A percentile compares a stretch with the other conserved stretches of the same genome.
phyloP scores from a whole-genome alignment of 2,329 filamentous ascomycete genomes.

The Diplodia seriata region DNA sequence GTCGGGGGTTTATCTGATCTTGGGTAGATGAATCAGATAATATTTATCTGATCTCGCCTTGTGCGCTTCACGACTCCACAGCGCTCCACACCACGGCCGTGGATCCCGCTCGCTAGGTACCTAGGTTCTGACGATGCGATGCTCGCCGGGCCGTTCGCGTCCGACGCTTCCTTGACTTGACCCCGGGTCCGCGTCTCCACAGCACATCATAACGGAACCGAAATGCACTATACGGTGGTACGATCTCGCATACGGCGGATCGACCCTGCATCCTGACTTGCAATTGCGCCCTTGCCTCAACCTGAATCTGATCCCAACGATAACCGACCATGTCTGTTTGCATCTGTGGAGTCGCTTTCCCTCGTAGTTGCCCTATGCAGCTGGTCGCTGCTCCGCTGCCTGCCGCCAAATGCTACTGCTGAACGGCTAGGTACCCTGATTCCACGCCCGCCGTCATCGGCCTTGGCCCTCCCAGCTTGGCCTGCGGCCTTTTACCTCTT shows the following conservation, averaged over 20 bases:
- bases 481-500: not conserved
- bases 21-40: no score
- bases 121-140: no score
- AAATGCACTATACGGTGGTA: not conserved
- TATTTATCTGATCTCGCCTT: no score
- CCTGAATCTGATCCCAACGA: not conserved
- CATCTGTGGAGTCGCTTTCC: not conserved
- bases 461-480: conserved; percentile 8
- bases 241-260: not conserved
- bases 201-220: not conserved
- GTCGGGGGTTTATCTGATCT: conserved; percentile 4
- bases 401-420: not conserved
- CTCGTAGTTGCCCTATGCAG: not conserved
- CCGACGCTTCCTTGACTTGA: no score
- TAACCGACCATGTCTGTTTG: not conserved
- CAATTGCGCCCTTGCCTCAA: not conserved
- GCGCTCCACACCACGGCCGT: no score
- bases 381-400: not conserved
- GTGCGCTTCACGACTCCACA: no score
- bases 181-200: not conserved
- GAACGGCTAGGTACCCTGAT: not conserved
- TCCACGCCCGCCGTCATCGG: not conserved
- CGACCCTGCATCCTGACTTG: conserved; percentile 7
- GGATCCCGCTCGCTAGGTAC: no score
- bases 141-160: no score